Base-by-base conservation (phyloP, 2,329 filamentous ascomycete species). In the Fusarium sp. region DNA sequence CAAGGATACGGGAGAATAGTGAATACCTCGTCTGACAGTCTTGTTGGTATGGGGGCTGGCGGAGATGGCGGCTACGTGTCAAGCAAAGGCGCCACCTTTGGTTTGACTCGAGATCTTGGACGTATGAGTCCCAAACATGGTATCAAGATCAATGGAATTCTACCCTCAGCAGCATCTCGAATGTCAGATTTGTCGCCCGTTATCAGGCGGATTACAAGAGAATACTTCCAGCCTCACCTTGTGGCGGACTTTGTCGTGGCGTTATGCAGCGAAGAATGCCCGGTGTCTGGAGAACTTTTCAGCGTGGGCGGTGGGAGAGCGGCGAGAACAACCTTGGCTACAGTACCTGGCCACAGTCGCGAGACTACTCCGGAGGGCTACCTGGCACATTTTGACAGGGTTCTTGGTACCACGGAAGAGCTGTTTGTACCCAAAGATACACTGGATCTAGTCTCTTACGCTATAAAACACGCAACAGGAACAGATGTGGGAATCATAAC, bases 81-180 rank as follows among this genome's bases (percentile, higher is more conserved):
- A 15, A 49, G 45, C 39, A 71, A 68, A 43, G 68, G 66, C 13
- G 68, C 62, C 4, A 47, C 43, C 0, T 67, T 56, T 44, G 68
- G 43, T 24, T 28, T 70, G 11, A 61, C 66, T 0, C 59, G 50
- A 5, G 63, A 70, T 31, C 60, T 70, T 4, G 67, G 69, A 13
- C 63, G 60, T 3, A 57, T 67, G 22, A 42, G 55, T 8, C 47
- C 44, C 1, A 22, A 28, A 6, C 45, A 53, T 22, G 64, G 67
- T n/a, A 71, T 71, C 24, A 69, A 62, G 46, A 59, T 73, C 45
- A 73, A 72, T 21, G 70, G 46, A 24, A 49, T 73, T 13, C 22
- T 72, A 10, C 62, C 62, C 3, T 73, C 69, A 1, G 70, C 45
- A 2, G 50, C 56, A 3, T 72, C 69, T 6, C 66, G 70, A 9